A percentile compares a stretch with the other conserved stretches of the same genome.
These are phyloP conservation scores for Hypoxylon sp. DNA, from an alignment of 2,329 filamentous ascomycete species.

Conservation along the genomic window DNA sequence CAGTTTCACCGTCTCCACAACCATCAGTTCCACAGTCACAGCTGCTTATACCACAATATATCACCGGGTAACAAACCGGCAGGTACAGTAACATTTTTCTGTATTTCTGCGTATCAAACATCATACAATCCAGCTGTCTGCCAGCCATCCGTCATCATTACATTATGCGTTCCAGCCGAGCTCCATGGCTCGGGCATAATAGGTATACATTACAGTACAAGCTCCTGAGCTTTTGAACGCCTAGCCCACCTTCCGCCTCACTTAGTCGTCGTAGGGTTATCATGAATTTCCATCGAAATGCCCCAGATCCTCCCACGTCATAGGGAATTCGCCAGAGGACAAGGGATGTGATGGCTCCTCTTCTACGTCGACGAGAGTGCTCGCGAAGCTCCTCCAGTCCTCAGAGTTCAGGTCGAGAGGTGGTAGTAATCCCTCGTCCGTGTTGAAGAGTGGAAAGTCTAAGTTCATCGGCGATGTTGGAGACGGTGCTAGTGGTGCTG, in stretches of 20 bases:
- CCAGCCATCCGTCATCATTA: slow-evolving; percentile 29
- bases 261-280: background rate
- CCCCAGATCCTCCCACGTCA: slow-evolving; percentile 48
- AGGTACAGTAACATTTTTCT: slow-evolving; percentile 9
- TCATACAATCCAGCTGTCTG: slow-evolving; percentile 18
- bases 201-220: slow-evolving; percentile 26
- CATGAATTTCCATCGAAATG: slow-evolving; percentile 36
- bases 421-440: slow-evolving; percentile 37
- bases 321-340: slow-evolving; percentile 43
- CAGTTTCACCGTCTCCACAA: background rate
- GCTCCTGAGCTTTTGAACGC: slow-evolving; percentile 11
- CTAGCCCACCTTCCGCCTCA: background rate
- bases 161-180: slow-evolving; percentile 43
- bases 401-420: slow-evolving; percentile 46
- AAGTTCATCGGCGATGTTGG: slow-evolving; percentile 49
- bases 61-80: background rate
- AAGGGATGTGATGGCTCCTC: slow-evolving; percentile 29
- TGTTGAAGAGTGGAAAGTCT: slow-evolving; percentile 43
- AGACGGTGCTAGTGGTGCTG: slow-evolving; percentile 47
- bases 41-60: background rate
- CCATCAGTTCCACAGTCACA: background rate
- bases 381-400: slow-evolving; percentile 50
- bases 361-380: slow-evolving; percentile 46
- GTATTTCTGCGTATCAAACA: slow-evolving; percentile 18
- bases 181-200: slow-evolving; percentile 36